Base-by-base conservation (phyloP, 129 eudicot genomes). In the Erigeron canadensis region DNA sequence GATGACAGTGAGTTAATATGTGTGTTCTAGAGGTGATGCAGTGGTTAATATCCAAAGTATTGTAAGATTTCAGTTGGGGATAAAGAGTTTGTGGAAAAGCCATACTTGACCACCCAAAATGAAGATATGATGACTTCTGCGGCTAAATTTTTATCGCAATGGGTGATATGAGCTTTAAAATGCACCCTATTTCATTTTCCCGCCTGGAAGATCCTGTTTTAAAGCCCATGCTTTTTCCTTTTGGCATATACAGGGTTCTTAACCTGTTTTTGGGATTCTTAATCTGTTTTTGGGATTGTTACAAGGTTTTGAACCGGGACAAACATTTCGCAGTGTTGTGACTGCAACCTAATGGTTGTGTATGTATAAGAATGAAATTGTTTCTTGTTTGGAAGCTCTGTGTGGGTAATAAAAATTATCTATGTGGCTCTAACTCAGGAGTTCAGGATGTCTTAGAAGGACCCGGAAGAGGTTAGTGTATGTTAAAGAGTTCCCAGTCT, bases 131-230 rank as follows among this genome's bases (percentile, higher is more conserved):
- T 53, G 6, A 53, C 18, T 8, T 16, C 23, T 17, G 23, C 16
- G 23, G 58, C 16, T 53, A 53, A 22, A 13, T 41, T 3, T 40
- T 40, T 63, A 63, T 62, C 40, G 68, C 28, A 63, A 13, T 63
- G 68, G 50, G 68, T 41, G 44, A 63, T 63, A 63, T 41, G 68
- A 39, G 68, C 70, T 43, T 13, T 65, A 19, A 44, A 47, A 18
- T 65, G 39, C 38, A 65, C 40, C 40, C 53, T 17, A 17, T 42
- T 34, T 9, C 38, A 42, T 8, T 63, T 63, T 10, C 34, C 4
- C 3, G 34, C 34, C 18, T 5, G 16, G 46, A 46, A 16, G 69
- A 16, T 38, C 4, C 19, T 38, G 66, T 61, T 37, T 19, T 43
- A 61, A 28, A 34, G 18, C 46, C 15, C 15, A 12, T 15, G 47